Evolutionary conservation across 345 rosid genomes (phyloP).

Genomic region (Eucalyptus marginata): DNA sequence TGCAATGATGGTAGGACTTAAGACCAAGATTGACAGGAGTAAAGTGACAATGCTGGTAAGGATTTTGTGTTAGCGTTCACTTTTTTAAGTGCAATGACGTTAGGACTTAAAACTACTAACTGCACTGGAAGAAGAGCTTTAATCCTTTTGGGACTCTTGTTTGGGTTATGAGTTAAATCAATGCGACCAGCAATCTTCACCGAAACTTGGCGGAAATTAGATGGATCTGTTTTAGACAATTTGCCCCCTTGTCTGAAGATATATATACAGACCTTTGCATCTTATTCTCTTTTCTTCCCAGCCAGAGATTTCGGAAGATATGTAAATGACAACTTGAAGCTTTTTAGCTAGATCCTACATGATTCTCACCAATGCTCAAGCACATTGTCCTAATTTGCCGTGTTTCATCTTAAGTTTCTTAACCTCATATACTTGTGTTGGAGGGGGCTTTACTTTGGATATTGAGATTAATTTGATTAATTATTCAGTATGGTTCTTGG

Average conservation of each 20-base stretch:
- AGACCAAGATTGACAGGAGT: not conserved
- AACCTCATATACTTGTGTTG: not conserved
- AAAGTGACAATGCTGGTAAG: not conserved
- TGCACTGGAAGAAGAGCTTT: not conserved
- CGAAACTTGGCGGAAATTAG: not conserved
- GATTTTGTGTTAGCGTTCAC: not conserved
- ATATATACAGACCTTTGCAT: not conserved
- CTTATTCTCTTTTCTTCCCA: not conserved
- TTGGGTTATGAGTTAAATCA: not conserved
- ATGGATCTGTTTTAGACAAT: not conserved
- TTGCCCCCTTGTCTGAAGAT: not conserved
- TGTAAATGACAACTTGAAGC: not conserved
- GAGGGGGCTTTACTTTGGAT: not conserved
- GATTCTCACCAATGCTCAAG: not conserved
- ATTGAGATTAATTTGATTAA: not conserved
- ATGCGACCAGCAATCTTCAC: not conserved
- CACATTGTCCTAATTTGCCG: not conserved
- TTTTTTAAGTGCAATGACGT: not conserved
- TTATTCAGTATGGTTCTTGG: not conserved
- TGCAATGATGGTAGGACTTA: not conserved
- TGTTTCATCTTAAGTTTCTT: not conserved
- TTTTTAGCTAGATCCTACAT: not conserved
- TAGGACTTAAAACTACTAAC: not conserved
- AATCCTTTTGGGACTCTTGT: not conserved
- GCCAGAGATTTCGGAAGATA: not conserved